These are phyloP conservation scores for Theileria annulata DNA, from an alignment of 169 alveolate genomes.

Conservation along the genomic window DNA sequence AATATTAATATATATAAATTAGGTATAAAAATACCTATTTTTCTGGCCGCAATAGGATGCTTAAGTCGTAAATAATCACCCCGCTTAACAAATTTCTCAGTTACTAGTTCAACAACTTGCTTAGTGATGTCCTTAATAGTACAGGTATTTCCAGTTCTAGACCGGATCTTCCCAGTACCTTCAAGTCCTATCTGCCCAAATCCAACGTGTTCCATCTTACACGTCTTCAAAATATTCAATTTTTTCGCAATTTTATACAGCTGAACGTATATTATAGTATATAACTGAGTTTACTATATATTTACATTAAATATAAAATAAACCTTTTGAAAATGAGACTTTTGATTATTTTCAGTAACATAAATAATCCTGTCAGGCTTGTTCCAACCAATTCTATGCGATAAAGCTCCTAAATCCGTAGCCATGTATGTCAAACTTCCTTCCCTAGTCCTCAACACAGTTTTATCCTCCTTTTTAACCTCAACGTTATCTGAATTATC, in stretches of 20 bases:
- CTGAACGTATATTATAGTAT: background rate
- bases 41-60: constrained; percentile 13
- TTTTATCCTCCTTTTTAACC: constrained; percentile 15
- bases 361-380: constrained; percentile 70
- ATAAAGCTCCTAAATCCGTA: constrained; percentile 71
- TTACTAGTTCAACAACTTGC: constrained; percentile 14
- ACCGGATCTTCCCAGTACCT: constrained; percentile 52
- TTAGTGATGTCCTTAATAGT: constrained; percentile 19
- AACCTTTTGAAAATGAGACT: constrained; percentile 68
- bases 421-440: constrained; percentile 74
- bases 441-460: constrained; percentile 59
- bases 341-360: constrained; percentile 70
- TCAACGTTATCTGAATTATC: background rate
- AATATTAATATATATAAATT: background rate
- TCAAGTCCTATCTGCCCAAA: constrained; percentile 33
- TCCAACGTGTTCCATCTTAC: constrained; percentile 53
- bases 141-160: constrained; percentile 41
- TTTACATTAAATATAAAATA: constrained; percentile 24
- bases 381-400: constrained; percentile 60
- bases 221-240: constrained; percentile 26
- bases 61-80: constrained; percentile 27
- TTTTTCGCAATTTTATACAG: constrained; percentile 26
- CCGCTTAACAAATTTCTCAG: constrained; percentile 14
- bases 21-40: constrained; percentile 38
- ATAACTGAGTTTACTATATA: too few species aligned